phyloP scores from a whole-genome alignment of 179 eudicot species.

The Beta lomatogona region DNA sequence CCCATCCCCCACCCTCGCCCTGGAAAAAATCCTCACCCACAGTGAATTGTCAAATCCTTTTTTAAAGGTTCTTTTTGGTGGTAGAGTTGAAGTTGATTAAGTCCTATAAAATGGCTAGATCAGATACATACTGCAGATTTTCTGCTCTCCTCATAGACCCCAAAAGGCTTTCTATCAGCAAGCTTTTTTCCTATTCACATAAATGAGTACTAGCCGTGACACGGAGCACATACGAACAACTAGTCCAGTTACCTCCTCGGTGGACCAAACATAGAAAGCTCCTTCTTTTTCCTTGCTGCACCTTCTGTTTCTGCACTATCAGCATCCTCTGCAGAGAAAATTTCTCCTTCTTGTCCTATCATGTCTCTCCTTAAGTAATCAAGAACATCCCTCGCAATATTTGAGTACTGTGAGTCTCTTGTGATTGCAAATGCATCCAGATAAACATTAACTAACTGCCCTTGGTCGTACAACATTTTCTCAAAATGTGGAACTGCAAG shows the following conservation, averaged over 20 bases:
- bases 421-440: constrained; percentile 77
- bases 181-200: not conserved
- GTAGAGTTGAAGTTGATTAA: not conserved
- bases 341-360: constrained; percentile 85
- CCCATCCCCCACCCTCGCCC: not conserved
- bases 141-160: not conserved
- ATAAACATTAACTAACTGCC: constrained; percentile 78
- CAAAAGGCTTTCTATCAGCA: not conserved
- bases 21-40: not conserved
- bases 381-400: constrained; percentile 71
- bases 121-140: not conserved
- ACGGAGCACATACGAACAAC: not conserved
- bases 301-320: constrained; percentile 85
- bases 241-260: constrained; percentile 54
- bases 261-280: constrained; percentile 84
- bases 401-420: constrained; percentile 60
- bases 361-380: constrained; percentile 91
- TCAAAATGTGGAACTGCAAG: constrained; percentile 95
- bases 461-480: constrained; percentile 96
- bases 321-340: constrained; percentile 95
- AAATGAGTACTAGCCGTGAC: not conserved
- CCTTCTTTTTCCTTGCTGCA: constrained; percentile 78
- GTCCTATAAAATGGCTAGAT: not conserved
- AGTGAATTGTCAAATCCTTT: not conserved
- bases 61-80: not conserved